Evolutionary conservation across 306 rosid genomes (phyloP), one percentile per base, ranked within the genome.

Genomic region (Lablab purpureus): DNA sequence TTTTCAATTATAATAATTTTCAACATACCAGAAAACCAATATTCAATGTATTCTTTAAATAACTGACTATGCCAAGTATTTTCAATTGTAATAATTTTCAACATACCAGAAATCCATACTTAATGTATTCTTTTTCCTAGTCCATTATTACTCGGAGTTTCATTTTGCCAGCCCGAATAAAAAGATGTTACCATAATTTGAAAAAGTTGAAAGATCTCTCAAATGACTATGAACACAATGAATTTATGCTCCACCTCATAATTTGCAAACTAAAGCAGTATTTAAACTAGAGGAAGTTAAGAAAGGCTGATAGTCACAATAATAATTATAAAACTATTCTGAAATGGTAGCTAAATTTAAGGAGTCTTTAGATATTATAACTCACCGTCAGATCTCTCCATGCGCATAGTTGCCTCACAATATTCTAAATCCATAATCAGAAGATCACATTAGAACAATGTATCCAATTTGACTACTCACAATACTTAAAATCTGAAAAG

Each of bases 371-470:
- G 21, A 62, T 22, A 71, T 55, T 64, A 79, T 46, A 45, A 89
- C 98, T 91, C 7, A 95, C 99, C 98, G 91, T 90, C 67, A 92
- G 43, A 85, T 92, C 98, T 89, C 98, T 90, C 98, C 99, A 95
- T 17, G 91, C 77, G 73, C 97, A 92, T 34, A 95, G 74, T 65
- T 81, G 90, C 89, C 90, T 86, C 85, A 92, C 88, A 19, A 72
- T 70, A 80, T 81, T 85, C 89, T 85, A 95, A 88, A 92, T 87
- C 87, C 83, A 84, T 52, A 75, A 54, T 30, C 41, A 81, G 10
- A 80, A 73, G 28, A 75, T 10, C 54, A 22, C 2, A 40, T 87
- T 43, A 86, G 36, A 37, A 50, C 58, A 43, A 36, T 40, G 63
- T 23, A 82, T 71, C 68, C 2, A 71, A 63, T 67, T 73, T 22